A percentile compares a stretch with the other conserved stretches of the same genome.
phyloP scores from a whole-genome alignment of 345 rosid species.

The Salix arbutifolia region DNA sequence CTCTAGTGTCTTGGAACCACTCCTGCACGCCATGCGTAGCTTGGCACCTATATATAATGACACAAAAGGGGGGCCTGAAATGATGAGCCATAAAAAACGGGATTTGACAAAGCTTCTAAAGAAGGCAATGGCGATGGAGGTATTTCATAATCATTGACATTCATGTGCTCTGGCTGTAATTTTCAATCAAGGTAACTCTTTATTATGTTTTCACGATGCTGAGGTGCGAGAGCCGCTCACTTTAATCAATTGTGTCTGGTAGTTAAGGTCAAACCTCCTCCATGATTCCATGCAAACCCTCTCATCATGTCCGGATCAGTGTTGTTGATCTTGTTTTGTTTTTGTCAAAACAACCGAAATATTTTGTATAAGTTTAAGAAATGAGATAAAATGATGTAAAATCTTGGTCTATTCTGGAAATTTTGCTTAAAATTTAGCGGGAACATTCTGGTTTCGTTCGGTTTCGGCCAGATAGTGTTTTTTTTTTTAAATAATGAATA shows the following conservation, averaged over 20 bases:
- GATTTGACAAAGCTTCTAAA: not conserved
- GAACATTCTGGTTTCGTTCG: too few relatives aligned
- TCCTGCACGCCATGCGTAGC: conserved; percentile 9
- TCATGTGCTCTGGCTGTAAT: conserved; percentile 18
- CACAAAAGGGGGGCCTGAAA: not conserved
- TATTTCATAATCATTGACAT: conserved; percentile 10
- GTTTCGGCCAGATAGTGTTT: too few relatives aligned
- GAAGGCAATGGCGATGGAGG: conserved; percentile 2
- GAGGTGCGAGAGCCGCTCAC: not conserved
- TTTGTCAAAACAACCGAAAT: rapidly evolving
- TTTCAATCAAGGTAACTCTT: conserved; percentile 1
- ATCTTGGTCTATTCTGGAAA: too few relatives aligned
- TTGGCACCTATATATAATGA: not conserved
- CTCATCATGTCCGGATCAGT: too few relatives aligned
- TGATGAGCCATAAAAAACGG: not conserved
- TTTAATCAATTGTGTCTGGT: conserved; percentile 13
- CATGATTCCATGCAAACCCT: conserved; percentile 9
- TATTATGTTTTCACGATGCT: not conserved
- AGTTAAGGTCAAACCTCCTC: conserved; percentile 18
- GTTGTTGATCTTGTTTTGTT: too few relatives aligned
- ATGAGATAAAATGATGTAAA: too few relatives aligned
- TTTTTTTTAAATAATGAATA: too few relatives aligned
- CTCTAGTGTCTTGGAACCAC: too few relatives aligned
- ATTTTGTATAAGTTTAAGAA: too few relatives aligned
- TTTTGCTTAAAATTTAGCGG: rapidly evolving